Evolutionary conservation across 495 filamentous ascomycete genomes (phyloP).

Genomic region (Pseudomonodictys pantanalensis): DNA sequence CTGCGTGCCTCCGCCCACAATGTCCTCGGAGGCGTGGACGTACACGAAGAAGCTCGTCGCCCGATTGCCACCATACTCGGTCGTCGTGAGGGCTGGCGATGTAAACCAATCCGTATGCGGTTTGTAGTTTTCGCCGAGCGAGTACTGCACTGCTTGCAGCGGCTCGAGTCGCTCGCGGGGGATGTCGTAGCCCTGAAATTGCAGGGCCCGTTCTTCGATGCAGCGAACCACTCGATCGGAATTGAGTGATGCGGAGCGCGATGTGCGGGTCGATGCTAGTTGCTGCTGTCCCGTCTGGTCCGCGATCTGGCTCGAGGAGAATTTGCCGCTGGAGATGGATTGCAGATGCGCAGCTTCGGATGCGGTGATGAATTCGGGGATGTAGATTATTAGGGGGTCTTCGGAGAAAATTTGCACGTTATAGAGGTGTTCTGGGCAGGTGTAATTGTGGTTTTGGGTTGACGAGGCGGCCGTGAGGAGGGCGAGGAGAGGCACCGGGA

Average conservation of each 20-base stretch:
- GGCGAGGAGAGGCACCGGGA: constrained; percentile 1
- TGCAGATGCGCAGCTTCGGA: constrained; percentile 42
- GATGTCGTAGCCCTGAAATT: constrained; percentile 37
- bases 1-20: constrained; percentile 28
- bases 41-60: constrained; percentile 33
- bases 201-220: constrained; percentile 33
- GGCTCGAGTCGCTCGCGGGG: constrained; percentile 53
- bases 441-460: constrained; percentile 15
- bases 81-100: constrained; percentile 39
- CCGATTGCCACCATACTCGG: constrained; percentile 49
- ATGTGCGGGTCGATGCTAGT: constrained; percentile 16
- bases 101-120: constrained; percentile 60
- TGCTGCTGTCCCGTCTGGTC: constrained; percentile 19
- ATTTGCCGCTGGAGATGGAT: constrained; percentile 5
- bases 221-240: constrained; percentile 19
- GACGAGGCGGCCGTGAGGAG: background rate
- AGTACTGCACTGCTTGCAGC: constrained; percentile 55
- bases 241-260: constrained; percentile 15
- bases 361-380: constrained; percentile 45
- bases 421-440: constrained; percentile 41
- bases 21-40: constrained; percentile 14
- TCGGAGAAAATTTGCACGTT: constrained; percentile 52
- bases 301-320: constrained; percentile 22
- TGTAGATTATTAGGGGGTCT: constrained; percentile 56
- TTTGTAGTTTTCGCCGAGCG: constrained; percentile 48